Evolutionary conservation across 805 yeast genomes (phyloP).

Genomic region (Zygotorulaspora sp.): DNA sequence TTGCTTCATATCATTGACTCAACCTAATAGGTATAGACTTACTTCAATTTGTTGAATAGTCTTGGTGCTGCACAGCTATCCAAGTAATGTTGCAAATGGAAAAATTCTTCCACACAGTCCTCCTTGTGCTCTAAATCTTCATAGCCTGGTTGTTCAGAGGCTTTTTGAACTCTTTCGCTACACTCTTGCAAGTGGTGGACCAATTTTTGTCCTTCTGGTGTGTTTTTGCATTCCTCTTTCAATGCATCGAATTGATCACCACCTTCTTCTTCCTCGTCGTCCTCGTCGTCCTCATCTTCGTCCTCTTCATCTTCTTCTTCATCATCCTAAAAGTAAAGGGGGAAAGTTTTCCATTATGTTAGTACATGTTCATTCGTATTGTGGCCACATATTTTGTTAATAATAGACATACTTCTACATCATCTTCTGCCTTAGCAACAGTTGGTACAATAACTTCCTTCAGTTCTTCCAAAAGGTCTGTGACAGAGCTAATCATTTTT

Average conservation of each 20-base stretch:
- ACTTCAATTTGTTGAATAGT: constrained; percentile 81
- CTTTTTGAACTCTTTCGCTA: constrained; percentile 89
- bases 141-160: constrained; percentile 78
- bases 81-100: constrained; percentile 92
- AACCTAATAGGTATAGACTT: too few species aligned
- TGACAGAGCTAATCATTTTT: constrained; percentile 36
- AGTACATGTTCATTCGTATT: too few species aligned
- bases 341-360: too few species aligned
- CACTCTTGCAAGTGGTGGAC: constrained; percentile 93
- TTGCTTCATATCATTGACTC: too few species aligned
- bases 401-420: constrained; percentile 25
- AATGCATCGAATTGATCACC: constrained; percentile 62
- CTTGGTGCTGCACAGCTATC: constrained; percentile 90
- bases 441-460: constrained; percentile 77
- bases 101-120: constrained; percentile 97
- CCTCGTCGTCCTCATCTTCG: constrained; percentile 61
- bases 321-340: too few species aligned
- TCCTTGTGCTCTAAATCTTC: constrained; percentile 80
- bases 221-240: constrained; percentile 63
- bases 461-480: constrained; percentile 52
- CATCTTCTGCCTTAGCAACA: constrained; percentile 72
- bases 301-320: constrained; percentile 38
- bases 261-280: constrained; percentile 63
- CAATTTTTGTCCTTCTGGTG: constrained; percentile 62
- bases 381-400: too few species aligned